Percentiles rank a stretch among this genome's conserved stretches.
Evolutionary conservation across 2,329 filamentous ascomycete genomes (phyloP).

Genomic region (Diaporthe nobilis): DNA sequence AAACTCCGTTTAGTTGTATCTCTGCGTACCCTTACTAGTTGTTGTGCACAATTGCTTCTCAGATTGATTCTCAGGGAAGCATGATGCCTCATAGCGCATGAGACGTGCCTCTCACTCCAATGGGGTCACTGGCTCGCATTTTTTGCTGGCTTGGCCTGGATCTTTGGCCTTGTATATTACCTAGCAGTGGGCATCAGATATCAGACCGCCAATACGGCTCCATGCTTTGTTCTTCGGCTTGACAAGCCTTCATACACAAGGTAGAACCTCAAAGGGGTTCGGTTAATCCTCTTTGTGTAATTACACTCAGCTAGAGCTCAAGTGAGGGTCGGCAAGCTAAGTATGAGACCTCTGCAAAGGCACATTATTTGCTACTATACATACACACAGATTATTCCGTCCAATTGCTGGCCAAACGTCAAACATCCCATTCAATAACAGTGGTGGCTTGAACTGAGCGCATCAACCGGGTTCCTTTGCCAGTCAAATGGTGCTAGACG

Average conservation of each 20-base stretch:
- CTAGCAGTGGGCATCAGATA: not conserved
- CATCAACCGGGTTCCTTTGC: not conserved
- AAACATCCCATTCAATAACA: not conserved
- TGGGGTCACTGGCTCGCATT: not conserved
- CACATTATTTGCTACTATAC: not conserved
- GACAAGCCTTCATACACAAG: not conserved
- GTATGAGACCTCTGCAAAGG: not conserved
- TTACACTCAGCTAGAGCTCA: not conserved
- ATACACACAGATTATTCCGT: not conserved
- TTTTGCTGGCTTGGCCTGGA: not conserved
- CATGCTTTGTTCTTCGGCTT: too few species aligned
- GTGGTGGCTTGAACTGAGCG: not conserved
- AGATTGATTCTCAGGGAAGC: not conserved
- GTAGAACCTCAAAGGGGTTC: accelerated
- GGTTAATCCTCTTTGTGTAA: too few species aligned
- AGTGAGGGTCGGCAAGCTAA: not conserved
- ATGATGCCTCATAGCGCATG: not conserved
- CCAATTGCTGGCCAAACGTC: not conserved
- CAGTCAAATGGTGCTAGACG: not conserved
- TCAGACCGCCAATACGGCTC: not conserved
- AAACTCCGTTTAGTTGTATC: not conserved
- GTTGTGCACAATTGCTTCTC: not conserved
- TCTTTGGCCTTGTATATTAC: not conserved
- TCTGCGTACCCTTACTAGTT: not conserved
- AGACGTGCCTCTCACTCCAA: not conserved